Evolutionary conservation across 2,329 filamentous ascomycete species (phyloP).

Genomic region (Claviceps pusilla): DNA sequence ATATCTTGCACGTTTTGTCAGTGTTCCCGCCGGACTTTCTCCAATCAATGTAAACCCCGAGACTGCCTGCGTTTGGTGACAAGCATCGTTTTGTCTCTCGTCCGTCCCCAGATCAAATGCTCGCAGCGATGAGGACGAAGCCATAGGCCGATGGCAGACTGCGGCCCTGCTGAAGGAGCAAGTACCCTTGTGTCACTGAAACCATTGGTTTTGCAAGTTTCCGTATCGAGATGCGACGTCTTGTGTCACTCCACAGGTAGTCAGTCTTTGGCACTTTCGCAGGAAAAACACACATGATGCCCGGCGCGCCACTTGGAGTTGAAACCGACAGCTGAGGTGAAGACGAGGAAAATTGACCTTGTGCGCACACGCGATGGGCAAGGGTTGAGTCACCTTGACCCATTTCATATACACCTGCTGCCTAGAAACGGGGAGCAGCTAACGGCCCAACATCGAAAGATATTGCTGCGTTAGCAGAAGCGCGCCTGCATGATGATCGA

Average conservation of each 20-base stretch:
- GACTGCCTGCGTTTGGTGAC: background rate
- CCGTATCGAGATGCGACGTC: slow-evolving; percentile 3
- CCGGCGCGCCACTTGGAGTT: background rate
- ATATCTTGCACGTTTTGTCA: background rate
- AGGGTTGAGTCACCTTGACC: background rate
- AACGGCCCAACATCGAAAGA: background rate
- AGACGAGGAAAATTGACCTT: background rate
- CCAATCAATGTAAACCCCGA: background rate
- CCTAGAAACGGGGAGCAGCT: background rate
- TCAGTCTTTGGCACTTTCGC: background rate
- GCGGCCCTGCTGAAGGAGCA: background rate
- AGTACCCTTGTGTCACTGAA: background rate
- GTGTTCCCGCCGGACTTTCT: background rate
- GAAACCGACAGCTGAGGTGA: background rate
- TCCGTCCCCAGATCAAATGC: background rate
- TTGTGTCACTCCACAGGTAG: background rate
- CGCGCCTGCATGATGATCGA: background rate
- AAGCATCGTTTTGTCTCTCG: background rate
- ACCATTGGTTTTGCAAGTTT: background rate
- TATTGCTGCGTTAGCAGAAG: background rate
- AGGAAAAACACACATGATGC: background rate
- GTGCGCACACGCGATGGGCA: background rate
- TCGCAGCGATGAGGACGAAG: too few species aligned
- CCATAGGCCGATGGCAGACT: background rate
- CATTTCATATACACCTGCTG: background rate